These are phyloP conservation scores for Gentiana dahurica DNA, from an alignment of 257 asterid species.

Conservation along the genomic window DNA sequence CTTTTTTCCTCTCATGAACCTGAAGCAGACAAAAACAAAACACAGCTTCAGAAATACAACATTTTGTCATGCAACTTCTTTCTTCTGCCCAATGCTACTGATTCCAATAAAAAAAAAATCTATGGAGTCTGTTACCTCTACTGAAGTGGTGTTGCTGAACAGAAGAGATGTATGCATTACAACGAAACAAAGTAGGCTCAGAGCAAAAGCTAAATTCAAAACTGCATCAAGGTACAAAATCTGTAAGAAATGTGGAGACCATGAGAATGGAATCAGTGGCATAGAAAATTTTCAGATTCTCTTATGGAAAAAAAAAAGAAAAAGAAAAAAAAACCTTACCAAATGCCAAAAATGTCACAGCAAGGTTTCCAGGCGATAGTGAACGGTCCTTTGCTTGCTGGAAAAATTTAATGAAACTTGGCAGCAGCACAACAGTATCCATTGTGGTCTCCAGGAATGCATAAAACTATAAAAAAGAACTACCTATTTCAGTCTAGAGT, in stretches of 20 bases:
- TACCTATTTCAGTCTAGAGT: conserved; percentile 8
- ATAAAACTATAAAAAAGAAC: conserved; percentile 36
- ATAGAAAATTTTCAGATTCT: conserved; percentile 3
- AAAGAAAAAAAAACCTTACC: conserved; percentile 31
- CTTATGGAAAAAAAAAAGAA: not conserved
- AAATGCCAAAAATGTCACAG: conserved; percentile 70
- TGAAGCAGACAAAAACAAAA: conserved; percentile 11
- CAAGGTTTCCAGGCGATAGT: conserved; percentile 59
- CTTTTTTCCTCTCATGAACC: conserved; percentile 74
- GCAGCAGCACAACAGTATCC: conserved; percentile 72
- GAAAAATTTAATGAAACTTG: conserved; percentile 59
- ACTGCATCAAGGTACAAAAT: conserved; percentile 80
- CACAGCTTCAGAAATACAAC: not conserved
- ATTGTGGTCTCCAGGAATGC: conserved; percentile 66
- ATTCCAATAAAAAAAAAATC: not conserved
- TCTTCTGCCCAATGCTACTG: not conserved
- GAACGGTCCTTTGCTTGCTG: conserved; percentile 36
- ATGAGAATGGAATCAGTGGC: conserved; percentile 32
- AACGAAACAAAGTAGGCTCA: conserved; percentile 82
- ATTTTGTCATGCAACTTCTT: not conserved
- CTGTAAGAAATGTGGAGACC: conserved; percentile 48
- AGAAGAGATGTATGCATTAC: conserved; percentile 61
- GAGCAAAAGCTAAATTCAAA: conserved; percentile 73
- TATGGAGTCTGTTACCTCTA: conserved; percentile 41
- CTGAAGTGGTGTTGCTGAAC: conserved; percentile 74